Evolutionary conservation across 2,329 filamentous ascomycete species (phyloP), one percentile per base, ranked within the genome.

Genomic region (Xylariales sp.): DNA sequence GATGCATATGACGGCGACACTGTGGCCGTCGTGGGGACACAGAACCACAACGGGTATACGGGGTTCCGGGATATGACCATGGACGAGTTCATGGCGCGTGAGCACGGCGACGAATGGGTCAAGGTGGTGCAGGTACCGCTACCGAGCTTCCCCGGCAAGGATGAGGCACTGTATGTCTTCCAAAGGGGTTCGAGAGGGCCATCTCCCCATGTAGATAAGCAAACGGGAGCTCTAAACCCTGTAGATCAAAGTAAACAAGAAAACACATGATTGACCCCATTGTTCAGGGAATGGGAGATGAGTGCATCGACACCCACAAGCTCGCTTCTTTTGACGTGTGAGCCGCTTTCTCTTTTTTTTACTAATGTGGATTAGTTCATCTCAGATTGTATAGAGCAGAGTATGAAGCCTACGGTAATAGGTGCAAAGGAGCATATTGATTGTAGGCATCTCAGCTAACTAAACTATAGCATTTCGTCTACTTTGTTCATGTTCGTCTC

Each of bases 111-210:
- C 32, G 82, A 81, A 1, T 93, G 89, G 86, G 83, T 84, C 57
- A 85, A 86, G 77, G 82, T 87, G 2, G 83, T 87, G 14, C 89
- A 91, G 80, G 83, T 93, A 69, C 85, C 91, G 3, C 77, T 94
- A 75, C 91, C 91, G 28, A 92, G 90, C 77, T 93, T 93, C 79
- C 88, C 90, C 2, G 91, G 89, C 34, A 93, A 93, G 78, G 91
- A 94, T 73, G 91, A 94, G 79, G 91, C 89, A 0, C 75, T 93
- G 63, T 93, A 89, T 78, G 84, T 92, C 23, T 93, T 91, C 71
- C 83, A 86, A 73, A 77, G 84, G 62, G 83, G 83, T 16, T 74
- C 80, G n/a, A 77, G 80, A 67, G 81, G 78, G 10, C 73, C 75
- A 30, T 16, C 41, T 14, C 53, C 7, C 28, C 41, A 36, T 34